These are phyloP conservation scores for Pseudogymnoascus sp. DNA, from an alignment of 2,329 filamentous ascomycete species.

Conservation along the genomic window DNA sequence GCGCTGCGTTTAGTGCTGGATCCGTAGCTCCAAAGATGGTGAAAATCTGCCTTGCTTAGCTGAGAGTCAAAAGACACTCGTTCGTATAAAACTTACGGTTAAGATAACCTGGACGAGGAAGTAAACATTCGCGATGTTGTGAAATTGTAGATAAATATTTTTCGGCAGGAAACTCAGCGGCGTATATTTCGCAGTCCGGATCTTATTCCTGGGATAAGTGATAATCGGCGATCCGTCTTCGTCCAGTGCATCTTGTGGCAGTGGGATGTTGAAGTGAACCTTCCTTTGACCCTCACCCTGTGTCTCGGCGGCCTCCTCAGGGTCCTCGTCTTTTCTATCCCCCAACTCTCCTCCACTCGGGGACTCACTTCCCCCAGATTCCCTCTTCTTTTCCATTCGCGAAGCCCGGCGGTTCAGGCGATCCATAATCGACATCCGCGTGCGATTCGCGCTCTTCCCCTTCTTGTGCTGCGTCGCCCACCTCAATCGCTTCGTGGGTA, in stretches of 20 bases:
- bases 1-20: slow-evolving; percentile 81
- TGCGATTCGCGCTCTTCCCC: slow-evolving; percentile 65
- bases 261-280: slow-evolving; percentile 78
- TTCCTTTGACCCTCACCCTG: slow-evolving; percentile 41
- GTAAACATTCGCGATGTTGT: slow-evolving; percentile 97
- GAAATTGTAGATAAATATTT: slow-evolving; percentile 95
- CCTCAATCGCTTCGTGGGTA: slow-evolving; percentile 67
- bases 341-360: slow-evolving; percentile 19
- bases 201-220: slow-evolving; percentile 84
- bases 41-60: slow-evolving; percentile 61
- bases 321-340: slow-evolving; percentile 17
- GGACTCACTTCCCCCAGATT: slow-evolving; percentile 33
- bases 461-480: slow-evolving; percentile 89
- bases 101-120: slow-evolving; percentile 96
- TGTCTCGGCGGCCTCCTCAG: slow-evolving; percentile 25
- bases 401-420: slow-evolving; percentile 59
- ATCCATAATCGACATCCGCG: slow-evolving; percentile 75
- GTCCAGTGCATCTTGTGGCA: slow-evolving; percentile 68
- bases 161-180: slow-evolving; percentile 91
- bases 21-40: slow-evolving; percentile 90
- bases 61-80: slow-evolving; percentile 21
- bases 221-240: slow-evolving; percentile 68
- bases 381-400: slow-evolving; percentile 63
- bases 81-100: slow-evolving; percentile 56
- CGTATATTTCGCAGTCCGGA: slow-evolving; percentile 95